Conservation (phyloP, 129 eudicot genomes). For the Flaveria ramosissima region DNA sequence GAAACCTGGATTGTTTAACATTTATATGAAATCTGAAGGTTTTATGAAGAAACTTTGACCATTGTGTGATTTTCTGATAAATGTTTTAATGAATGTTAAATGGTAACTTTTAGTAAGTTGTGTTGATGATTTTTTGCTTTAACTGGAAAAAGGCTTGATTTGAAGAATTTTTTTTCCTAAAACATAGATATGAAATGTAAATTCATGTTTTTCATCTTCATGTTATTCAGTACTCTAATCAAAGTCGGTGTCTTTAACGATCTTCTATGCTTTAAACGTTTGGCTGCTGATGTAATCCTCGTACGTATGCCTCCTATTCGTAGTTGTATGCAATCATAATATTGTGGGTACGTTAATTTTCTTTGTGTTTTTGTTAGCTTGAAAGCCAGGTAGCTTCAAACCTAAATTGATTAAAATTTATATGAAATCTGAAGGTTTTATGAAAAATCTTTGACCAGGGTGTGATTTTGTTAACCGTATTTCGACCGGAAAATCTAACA, state of each 20-base stretch:
- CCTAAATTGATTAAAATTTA: conserved; percentile 8
- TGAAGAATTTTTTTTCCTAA: background rate
- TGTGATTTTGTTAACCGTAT: background rate
- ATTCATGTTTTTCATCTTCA: background rate
- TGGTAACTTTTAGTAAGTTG: background rate
- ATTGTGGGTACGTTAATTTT: too few relatives aligned
- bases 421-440: conserved; percentile 12
- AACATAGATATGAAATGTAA: background rate
- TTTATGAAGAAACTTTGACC: conserved; percentile 7
- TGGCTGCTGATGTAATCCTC: background rate
- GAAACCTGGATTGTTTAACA: conserved; percentile 6
- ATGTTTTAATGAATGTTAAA: background rate
- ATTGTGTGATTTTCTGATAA: conserved; percentile 2
- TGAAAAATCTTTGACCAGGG: background rate
- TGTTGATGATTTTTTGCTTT: background rate
- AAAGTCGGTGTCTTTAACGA: conserved; percentile 14
- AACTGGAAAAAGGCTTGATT: background rate
- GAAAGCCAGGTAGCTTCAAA: too few relatives aligned
- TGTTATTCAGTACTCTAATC: background rate
- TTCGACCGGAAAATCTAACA: too few relatives aligned
- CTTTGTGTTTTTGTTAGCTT: too few relatives aligned
- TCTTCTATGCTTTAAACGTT: background rate
- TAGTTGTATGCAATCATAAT: too few relatives aligned
- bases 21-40: conserved; percentile 14
- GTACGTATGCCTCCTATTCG: background rate